A percentile compares a stretch with the other conserved stretches of the same genome.
Conservation (phyloP, 208 protist species). For the Crithidia thermophila region DNA sequence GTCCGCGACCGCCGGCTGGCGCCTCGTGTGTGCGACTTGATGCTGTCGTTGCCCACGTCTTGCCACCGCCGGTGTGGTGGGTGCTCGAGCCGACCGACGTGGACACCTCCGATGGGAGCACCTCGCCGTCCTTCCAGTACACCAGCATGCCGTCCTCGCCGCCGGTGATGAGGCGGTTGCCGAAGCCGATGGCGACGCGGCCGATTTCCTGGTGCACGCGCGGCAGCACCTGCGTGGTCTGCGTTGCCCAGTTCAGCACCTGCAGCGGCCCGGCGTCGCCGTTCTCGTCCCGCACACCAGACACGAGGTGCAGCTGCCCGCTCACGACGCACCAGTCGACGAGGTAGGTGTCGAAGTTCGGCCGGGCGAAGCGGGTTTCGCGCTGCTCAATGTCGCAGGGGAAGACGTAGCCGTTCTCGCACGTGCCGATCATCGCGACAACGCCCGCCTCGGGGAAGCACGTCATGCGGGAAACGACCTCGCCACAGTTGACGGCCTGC, state of each 20-base stretch:
- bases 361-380: constrained; percentile 47
- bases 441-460: constrained; percentile 46
- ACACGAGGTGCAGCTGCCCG: constrained; percentile 55
- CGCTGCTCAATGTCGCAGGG: constrained; percentile 59
- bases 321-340: constrained; percentile 73
- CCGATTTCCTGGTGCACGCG: constrained; percentile 63
- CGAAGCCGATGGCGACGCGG: constrained; percentile 71
- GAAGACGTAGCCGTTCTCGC: constrained; percentile 84
- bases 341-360: constrained; percentile 70
- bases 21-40: not conserved
- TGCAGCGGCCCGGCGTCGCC: constrained; percentile 67
- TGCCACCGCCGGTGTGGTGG: constrained; percentile 26
- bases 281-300: constrained; percentile 70
- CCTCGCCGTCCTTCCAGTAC: constrained; percentile 54
- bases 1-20: not conserved
- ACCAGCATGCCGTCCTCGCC: constrained; percentile 83
- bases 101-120: constrained; percentile 27
- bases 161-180: constrained; percentile 74
- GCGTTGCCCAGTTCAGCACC: constrained; percentile 51
- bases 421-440: constrained; percentile 70
- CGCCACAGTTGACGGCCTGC: constrained; percentile 69
- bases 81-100: constrained; percentile 28
- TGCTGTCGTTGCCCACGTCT: constrained; percentile 23
- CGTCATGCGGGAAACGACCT: constrained; percentile 78
- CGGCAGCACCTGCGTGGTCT: constrained; percentile 27